Evolutionary conservation across 1,139 yeast species (phyloP).

Genomic region (Magnusiomyces tetraspermus): DNA sequence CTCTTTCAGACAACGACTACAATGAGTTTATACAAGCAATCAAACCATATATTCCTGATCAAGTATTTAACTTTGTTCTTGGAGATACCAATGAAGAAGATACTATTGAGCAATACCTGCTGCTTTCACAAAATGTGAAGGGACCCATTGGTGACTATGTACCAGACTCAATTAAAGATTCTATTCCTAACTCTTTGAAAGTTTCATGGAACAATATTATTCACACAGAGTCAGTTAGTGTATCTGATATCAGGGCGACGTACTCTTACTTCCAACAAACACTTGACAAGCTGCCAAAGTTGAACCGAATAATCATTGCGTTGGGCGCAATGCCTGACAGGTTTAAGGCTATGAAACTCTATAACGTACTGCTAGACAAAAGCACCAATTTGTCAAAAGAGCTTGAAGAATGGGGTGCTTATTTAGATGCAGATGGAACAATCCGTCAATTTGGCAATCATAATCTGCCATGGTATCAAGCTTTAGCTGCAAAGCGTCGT

Average conservation of each 20-base stretch:
- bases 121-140: neutral
- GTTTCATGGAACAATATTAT: neutral
- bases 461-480: neutral
- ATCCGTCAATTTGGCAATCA: neutral
- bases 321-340: neutral
- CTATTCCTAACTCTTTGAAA: neutral
- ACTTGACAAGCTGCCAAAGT: neutral
- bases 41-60: neutral
- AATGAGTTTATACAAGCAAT: neutral
- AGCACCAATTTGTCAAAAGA: neutral
- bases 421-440: neutral
- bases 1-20: neutral
- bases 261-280: neutral
- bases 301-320: neutral
- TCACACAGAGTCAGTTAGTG: neutral
- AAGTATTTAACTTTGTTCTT: neutral
- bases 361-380: neutral
- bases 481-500: neutral
- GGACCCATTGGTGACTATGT: neutral
- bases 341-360: neutral
- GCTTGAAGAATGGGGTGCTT: neutral
- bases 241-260: neutral
- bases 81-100: neutral
- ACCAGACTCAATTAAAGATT: neutral
- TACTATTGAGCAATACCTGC: neutral